Evolutionary conservation across 768 basidiomycete species (phyloP).

Genomic region (Mycena rebaudengoi): DNA sequence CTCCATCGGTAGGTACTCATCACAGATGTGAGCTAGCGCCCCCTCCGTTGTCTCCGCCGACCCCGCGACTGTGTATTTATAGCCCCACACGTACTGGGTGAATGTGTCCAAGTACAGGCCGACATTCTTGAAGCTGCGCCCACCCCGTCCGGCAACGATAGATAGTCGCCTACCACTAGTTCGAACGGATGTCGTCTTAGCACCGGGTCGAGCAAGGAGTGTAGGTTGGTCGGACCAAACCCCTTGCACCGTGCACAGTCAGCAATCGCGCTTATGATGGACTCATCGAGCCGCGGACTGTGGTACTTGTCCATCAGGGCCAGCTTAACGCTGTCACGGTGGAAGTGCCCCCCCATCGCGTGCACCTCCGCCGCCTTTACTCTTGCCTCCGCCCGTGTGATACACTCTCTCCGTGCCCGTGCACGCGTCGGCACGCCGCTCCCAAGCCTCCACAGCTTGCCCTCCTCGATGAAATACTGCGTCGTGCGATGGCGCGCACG

Average conservation of each 20-base stretch:
- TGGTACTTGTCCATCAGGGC: too few relatives aligned
- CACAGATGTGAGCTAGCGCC: conserved; percentile 27
- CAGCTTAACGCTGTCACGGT: too few relatives aligned
- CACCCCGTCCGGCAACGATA: conserved; percentile 31
- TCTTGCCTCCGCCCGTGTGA: conserved; percentile 13
- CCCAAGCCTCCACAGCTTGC: conserved; percentile 16
- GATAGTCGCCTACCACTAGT: too few relatives aligned
- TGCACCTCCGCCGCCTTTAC: conserved; percentile 4
- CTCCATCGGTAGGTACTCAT: conserved; percentile 16
- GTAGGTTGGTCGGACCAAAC: conserved; percentile 32
- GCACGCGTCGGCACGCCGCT: background rate
- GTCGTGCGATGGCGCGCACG: conserved; percentile 1
- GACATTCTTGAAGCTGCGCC: conserved; percentile 28
- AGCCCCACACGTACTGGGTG: conserved; percentile 30
- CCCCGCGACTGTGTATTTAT: conserved; percentile 9
- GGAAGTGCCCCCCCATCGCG: too few relatives aligned
- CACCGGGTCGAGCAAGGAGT: too few relatives aligned
- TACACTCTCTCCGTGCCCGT: conserved; percentile 3
- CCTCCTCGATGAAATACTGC: conserved; percentile 16
- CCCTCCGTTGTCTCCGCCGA: background rate
- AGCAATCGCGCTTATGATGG: too few relatives aligned
- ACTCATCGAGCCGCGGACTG: too few relatives aligned
- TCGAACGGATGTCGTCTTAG: too few relatives aligned
- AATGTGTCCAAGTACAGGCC: conserved; percentile 28
- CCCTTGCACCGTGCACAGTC: conserved; percentile 36